Conservation (phyloP, 75 land plant species). For the Sequoiadendron giganteum region DNA sequence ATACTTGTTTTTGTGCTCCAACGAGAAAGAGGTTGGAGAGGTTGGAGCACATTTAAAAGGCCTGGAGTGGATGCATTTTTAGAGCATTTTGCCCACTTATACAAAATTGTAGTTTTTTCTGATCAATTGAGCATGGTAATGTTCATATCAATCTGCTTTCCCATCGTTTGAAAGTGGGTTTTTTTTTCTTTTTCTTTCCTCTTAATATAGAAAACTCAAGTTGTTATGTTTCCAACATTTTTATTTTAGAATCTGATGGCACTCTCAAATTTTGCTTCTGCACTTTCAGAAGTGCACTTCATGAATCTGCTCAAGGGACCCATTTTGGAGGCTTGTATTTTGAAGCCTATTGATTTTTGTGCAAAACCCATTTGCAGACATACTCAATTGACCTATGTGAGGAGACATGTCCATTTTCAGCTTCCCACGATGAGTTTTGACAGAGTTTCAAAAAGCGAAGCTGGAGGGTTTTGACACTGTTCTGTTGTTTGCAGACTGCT, state of each 20-base stretch:
- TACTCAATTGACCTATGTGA: too few relatives aligned
- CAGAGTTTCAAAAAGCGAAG: too few relatives aligned
- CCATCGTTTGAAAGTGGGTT: not conserved
- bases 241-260: not conserved
- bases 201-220: not conserved
- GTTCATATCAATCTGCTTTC: not conserved
- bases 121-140: slow-evolving; percentile 82
- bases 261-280: too few relatives aligned
- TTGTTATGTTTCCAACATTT: not conserved
- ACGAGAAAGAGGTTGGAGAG: slow-evolving; percentile 98
- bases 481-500: too few relatives aligned
- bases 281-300: too few relatives aligned
- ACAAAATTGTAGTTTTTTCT: slow-evolving; percentile 90
- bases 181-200: not conserved
- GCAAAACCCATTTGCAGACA: too few relatives aligned
- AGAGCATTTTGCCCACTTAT: slow-evolving; percentile 88
- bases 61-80: slow-evolving; percentile 97
- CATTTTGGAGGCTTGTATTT: too few relatives aligned
- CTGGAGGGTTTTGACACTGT: too few relatives aligned
- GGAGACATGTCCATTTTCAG: too few relatives aligned
- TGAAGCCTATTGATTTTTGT: too few relatives aligned
- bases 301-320: too few relatives aligned
- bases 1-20: slow-evolving; percentile 17
- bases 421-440: too few relatives aligned
- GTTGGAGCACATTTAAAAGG: slow-evolving; percentile 91